Percentiles rank a stretch among this genome's conserved stretches.
phyloP scores from a whole-genome alignment of 768 basidiomycete species.

The Phylloporus sp. region DNA sequence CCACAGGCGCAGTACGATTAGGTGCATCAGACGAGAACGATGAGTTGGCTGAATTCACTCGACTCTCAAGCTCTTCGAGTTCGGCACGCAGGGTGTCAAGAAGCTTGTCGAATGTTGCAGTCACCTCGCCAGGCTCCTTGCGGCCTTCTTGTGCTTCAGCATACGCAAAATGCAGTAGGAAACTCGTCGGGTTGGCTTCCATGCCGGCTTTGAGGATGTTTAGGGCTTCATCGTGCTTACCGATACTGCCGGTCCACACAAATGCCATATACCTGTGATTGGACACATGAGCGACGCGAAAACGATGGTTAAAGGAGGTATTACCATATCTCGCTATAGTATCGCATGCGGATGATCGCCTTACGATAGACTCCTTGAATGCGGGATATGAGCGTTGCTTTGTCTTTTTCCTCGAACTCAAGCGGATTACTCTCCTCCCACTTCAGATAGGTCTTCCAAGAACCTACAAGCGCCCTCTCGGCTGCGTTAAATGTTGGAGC shows the following conservation, averaged over 20 bases:
- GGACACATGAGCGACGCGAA: conserved; percentile 11
- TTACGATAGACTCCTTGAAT: conserved; percentile 84
- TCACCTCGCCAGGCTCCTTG: conserved; percentile 65
- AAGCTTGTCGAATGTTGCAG: conserved; percentile 69
- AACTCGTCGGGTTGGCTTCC: conserved; percentile 85
- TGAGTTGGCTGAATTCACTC: conserved; percentile 35
- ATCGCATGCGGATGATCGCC: conserved; percentile 88
- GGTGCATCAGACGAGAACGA: conserved; percentile 38
- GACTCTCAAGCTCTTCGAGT: conserved; percentile 57
- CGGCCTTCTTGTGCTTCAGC: conserved; percentile 67
- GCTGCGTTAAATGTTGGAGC: conserved; percentile 67
- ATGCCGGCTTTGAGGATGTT: conserved; percentile 80
- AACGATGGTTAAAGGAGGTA: conserved; percentile 11
- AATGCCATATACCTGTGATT: conserved; percentile 82
- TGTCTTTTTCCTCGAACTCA: conserved; percentile 85
- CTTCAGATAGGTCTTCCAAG: conserved; percentile 90
- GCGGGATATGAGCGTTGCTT: conserved; percentile 57
- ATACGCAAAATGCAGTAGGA: conserved; percentile 86
- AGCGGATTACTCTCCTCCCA: conserved; percentile 96
- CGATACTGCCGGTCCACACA: conserved; percentile 70
- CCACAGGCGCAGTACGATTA: conserved; percentile 24
- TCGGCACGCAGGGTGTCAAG: conserved; percentile 59
- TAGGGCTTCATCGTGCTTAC: conserved; percentile 77
- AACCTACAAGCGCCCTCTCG: conserved; percentile 72
- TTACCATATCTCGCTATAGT: conserved; percentile 93